Percentiles rank a stretch among this genome's conserved stretches.
phyloP scores from a whole-genome alignment of 140 eudicot genomes.

The Stevia rebaudiana region DNA sequence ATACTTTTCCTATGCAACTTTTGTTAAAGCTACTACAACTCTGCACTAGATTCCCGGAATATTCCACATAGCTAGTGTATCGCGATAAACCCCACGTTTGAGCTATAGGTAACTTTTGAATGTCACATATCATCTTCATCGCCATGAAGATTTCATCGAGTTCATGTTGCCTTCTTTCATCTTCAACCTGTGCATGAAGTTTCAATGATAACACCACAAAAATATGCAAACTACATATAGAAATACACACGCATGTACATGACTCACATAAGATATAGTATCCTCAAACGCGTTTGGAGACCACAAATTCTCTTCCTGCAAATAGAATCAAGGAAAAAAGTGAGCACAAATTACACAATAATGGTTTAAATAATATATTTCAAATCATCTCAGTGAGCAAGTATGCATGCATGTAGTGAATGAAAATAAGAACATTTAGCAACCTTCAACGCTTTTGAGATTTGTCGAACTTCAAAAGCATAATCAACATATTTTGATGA shows the following conservation, averaged over 20 bases:
- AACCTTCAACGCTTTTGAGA: background rate
- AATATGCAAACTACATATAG: background rate
- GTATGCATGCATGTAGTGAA: background rate
- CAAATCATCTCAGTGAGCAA: background rate
- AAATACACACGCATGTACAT: background rate
- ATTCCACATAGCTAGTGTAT: background rate
- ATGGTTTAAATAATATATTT: background rate
- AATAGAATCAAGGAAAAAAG: background rate
- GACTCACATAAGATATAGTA: constrained; percentile 4
- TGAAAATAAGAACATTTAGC: background rate
- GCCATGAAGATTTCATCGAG: background rate
- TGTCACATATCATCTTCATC: constrained; percentile 17
- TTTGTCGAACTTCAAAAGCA: constrained; percentile 11
- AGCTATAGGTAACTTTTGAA: constrained; percentile 15
- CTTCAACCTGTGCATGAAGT: background rate
- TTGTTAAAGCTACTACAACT: constrained; percentile 13
- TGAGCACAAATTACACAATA: background rate
- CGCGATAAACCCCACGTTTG: constrained; percentile 11
- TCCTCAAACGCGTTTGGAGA: constrained; percentile 17
- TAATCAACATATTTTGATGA: background rate
- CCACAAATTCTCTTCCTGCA: constrained; percentile 11
- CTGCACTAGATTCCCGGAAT: constrained; percentile 10
- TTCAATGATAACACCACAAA: constrained; percentile 3
- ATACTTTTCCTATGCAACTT: constrained; percentile 17
- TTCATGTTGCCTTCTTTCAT: constrained; percentile 2